Evolutionary conservation across 108 stramenopile genomes (phyloP).

Genomic region (Mayamaea pseudoterrestris): DNA sequence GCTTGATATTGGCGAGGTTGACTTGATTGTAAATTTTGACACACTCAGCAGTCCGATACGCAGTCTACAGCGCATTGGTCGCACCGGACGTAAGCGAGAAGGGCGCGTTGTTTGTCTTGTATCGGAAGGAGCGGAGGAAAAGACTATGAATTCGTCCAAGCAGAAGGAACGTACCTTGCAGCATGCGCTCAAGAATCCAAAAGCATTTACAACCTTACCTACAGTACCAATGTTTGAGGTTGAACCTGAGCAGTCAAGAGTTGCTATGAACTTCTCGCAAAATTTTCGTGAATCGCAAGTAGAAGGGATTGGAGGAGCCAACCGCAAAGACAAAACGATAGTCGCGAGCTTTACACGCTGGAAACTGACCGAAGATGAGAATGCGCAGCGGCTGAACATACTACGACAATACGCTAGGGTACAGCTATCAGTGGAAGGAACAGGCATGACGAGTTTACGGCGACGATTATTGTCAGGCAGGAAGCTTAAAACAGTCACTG

Average conservation of each 20-base stretch:
- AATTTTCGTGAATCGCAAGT: constrained; percentile 40
- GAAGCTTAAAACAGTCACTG: no score
- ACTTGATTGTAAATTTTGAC: constrained; percentile 91
- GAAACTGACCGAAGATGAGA: constrained; percentile 15
- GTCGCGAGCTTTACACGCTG: constrained; percentile 10
- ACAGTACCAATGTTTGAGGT: constrained; percentile 39
- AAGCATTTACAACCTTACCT: constrained; percentile 29
- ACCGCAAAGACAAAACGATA: constrained; percentile 5
- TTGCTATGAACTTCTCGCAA: constrained; percentile 19
- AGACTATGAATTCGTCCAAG: constrained; percentile 20
- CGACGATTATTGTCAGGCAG: no score
- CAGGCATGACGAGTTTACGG: no score
- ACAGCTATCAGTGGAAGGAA: no score
- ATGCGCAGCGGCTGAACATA: not conserved
- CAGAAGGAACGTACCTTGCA: constrained; percentile 32
- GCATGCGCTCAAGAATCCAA: constrained; percentile 41
- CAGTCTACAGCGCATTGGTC: constrained; percentile 78
- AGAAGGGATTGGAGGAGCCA: constrained; percentile 34
- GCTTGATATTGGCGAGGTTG: constrained; percentile 94
- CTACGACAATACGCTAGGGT: no score
- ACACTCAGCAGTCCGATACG: constrained; percentile 74
- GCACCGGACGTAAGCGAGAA: constrained; percentile 84
- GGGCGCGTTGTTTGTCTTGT: constrained; percentile 77
- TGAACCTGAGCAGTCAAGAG: no score
- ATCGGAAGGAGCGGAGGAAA: constrained; percentile 60